phyloP scores from a whole-genome alignment of 176 grass and related monocot species.

The Hyparrhenia diplandra region DNA sequence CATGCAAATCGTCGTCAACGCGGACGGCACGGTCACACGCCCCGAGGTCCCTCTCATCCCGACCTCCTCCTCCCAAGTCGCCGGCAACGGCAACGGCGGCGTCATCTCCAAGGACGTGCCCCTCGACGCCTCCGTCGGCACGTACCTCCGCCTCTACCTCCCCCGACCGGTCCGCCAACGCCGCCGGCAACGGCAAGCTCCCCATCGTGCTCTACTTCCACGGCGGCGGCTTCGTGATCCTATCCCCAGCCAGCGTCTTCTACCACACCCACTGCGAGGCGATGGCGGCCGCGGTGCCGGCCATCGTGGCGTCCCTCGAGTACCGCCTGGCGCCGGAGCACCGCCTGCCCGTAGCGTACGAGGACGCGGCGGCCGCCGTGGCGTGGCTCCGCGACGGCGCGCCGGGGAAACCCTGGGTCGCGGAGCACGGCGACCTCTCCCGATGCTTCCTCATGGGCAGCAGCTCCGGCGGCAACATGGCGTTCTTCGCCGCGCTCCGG shows the following conservation, averaged over 20 bases:
- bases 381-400: slow-evolving; percentile 46
- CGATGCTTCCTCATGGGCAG: slow-evolving; percentile 71
- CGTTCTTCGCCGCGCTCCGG: slow-evolving; percentile 41
- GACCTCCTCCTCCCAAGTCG: background rate
- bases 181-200: slow-evolving; percentile 33
- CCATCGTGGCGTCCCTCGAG: slow-evolving; percentile 56
- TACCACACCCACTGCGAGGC: slow-evolving; percentile 69
- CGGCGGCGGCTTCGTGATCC: slow-evolving; percentile 79
- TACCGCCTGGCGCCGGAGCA: slow-evolving; percentile 82
- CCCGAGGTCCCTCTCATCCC: slow-evolving; percentile 42
- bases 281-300: slow-evolving; percentile 44
- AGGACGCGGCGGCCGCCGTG: slow-evolving; percentile 65
- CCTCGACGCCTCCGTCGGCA: slow-evolving; percentile 45
- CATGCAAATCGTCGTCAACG: slow-evolving; percentile 61
- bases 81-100: background rate
- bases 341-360: slow-evolving; percentile 68
- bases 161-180: background rate
- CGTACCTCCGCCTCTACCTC: slow-evolving; percentile 69
- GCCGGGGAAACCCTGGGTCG: slow-evolving; percentile 40
- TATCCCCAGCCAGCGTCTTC: slow-evolving; percentile 33
- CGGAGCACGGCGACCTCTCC: slow-evolving; percentile 48
- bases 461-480: slow-evolving; percentile 94
- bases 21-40: slow-evolving; percentile 65
- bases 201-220: slow-evolving; percentile 86
- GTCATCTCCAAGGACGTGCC: slow-evolving; percentile 67